Conservation (phyloP, 192 early-diverging fungal genomes). For the Piromyces finnis region DNA sequence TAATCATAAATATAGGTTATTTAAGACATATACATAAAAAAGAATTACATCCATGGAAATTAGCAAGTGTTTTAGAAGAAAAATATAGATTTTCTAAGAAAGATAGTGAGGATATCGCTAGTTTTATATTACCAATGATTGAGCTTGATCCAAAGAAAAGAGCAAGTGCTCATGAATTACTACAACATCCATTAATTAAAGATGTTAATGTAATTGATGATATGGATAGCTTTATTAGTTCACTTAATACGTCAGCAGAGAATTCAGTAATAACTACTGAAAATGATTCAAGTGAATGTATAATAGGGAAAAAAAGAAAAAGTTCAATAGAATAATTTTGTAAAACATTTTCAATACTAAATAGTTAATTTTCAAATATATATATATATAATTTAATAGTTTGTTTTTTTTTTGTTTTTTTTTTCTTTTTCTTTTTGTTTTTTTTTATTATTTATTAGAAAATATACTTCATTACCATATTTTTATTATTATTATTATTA, state of each 20-base stretch:
- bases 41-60: constrained; percentile 52
- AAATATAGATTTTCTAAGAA: constrained; percentile 59
- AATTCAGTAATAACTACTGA: neutral
- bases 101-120: constrained; percentile 56
- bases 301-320: neutral
- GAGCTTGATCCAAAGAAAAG: constrained; percentile 34
- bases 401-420: no score
- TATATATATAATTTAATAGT: no score
- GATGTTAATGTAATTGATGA: neutral
- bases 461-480: no score
- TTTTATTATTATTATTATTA: no score
- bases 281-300: neutral
- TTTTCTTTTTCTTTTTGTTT: no score
- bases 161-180: constrained; percentile 12
- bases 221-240: neutral
- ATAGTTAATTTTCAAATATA: no score
- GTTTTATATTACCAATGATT: constrained; percentile 71
- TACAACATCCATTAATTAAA: neutral
- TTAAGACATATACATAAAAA: constrained; percentile 66
- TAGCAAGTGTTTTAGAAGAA: constrained; percentile 68
- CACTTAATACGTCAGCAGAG: neutral
- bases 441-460: no score
- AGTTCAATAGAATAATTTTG: neutral
- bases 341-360: no score
- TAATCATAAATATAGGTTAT: no score